phyloP scores from a whole-genome alignment of 306 rosid species.

The Astragalus glycyphyllos region DNA sequence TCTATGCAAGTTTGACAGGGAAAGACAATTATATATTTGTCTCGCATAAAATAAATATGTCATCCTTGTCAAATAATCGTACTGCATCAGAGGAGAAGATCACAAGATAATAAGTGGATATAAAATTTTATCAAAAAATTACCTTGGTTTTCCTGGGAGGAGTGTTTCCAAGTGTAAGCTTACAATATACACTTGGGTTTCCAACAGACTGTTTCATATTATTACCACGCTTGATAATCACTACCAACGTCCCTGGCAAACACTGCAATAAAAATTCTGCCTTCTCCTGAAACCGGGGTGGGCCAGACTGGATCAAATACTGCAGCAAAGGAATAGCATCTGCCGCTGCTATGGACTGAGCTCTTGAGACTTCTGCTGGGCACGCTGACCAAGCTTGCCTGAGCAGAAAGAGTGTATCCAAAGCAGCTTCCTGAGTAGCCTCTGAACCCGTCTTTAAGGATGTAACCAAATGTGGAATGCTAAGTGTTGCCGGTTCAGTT shows the following conservation, averaged over 20 bases:
- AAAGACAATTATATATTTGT: constrained; percentile 7
- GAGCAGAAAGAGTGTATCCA: constrained; percentile 90
- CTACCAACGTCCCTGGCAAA: constrained; percentile 94
- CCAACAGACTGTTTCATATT: constrained; percentile 99
- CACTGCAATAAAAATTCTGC: constrained; percentile 95
- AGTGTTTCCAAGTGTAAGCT: constrained; percentile 93
- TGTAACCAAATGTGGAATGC: constrained; percentile 95
- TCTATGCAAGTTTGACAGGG: constrained; percentile 24
- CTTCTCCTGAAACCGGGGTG: constrained; percentile 97
- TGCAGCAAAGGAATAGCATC: constrained; percentile 98
- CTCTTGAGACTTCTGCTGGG: constrained; percentile 95
- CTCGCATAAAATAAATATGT: constrained; percentile 8
- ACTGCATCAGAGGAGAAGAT: constrained; percentile 32
- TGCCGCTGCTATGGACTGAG: constrained; percentile 97
- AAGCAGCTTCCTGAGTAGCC: constrained; percentile 96
- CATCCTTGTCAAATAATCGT: constrained; percentile 15
- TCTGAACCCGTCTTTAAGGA: constrained; percentile 94
- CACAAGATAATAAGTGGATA: constrained; percentile 19
- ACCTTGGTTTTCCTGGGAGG: constrained; percentile 95
- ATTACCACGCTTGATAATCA: constrained; percentile 89
- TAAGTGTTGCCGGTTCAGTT: constrained; percentile 96
- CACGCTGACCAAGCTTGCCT: constrained; percentile 99
- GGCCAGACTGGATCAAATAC: constrained; percentile 92
- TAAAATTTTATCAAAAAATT: constrained; percentile 16
- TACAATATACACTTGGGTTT: constrained; percentile 93